These are phyloP conservation scores for Boechera retrofracta DNA, from an alignment of 345 rosid genomes.

Conservation along the genomic window DNA sequence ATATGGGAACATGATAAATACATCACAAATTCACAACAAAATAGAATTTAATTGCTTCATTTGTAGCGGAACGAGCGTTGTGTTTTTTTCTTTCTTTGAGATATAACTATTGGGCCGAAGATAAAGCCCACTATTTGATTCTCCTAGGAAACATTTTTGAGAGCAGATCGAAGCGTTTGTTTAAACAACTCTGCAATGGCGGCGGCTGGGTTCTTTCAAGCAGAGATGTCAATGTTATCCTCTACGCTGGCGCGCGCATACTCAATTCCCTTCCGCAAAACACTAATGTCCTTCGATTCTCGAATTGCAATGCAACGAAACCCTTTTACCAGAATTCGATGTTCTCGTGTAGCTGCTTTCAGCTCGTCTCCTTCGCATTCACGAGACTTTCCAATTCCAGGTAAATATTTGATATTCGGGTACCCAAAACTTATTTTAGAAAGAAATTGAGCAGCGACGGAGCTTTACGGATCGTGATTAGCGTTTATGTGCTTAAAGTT, in stretches of 20 bases:
- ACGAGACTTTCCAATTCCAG: slow-evolving; percentile 50
- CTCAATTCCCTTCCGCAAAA: slow-evolving; percentile 25
- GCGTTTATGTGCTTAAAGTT: not conserved
- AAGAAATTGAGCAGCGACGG: not conserved
- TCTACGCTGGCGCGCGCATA: slow-evolving; percentile 28
- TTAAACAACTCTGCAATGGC: slow-evolving; percentile 26
- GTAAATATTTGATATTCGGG: slow-evolving; percentile 32
- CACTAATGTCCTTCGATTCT: slow-evolving; percentile 2
- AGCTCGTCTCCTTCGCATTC: slow-evolving; percentile 39
- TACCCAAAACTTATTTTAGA: not conserved
- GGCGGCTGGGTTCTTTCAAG: slow-evolving; percentile 23
- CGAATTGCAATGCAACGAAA: slow-evolving; percentile 14
- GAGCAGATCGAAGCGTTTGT: slow-evolving; percentile 15
- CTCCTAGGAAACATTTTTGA: not conserved
- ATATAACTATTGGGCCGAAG: not conserved
- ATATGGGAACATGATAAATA: no score
- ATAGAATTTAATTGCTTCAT: no score
- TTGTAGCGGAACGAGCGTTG: not conserved
- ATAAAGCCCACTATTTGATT: not conserved
- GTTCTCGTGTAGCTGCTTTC: slow-evolving; percentile 36
- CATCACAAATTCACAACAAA: no score
- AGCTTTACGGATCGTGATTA: not conserved
- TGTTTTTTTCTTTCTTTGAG: not conserved
- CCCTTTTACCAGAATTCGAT: slow-evolving; percentile 22
- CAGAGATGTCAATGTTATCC: slow-evolving; percentile 47